Percentiles rank a stretch among this genome's conserved stretches.
phyloP scores from a whole-genome alignment of 352 stramenopile species.

The Globisporangium paddicum region DNA sequence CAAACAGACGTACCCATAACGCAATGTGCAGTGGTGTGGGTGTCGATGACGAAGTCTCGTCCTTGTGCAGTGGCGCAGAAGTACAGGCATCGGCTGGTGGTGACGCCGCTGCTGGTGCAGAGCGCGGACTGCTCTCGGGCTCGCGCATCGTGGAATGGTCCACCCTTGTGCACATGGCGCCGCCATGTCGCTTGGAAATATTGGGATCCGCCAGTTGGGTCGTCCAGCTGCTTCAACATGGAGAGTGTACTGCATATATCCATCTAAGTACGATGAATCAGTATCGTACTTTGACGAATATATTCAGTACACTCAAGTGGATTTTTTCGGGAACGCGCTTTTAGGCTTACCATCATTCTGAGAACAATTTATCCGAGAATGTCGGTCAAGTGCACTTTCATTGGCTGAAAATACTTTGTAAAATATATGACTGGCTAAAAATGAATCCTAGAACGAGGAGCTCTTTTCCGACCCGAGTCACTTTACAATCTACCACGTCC shows the following conservation, averaged over 20 bases:
- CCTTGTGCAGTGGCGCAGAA: background rate
- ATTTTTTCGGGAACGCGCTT: constrained; percentile 22
- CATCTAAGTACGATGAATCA: no score
- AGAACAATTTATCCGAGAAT: constrained; percentile 12
- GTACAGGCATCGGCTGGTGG: background rate
- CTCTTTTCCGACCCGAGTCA: no score
- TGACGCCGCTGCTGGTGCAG: background rate
- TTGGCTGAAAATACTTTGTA: background rate
- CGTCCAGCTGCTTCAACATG: background rate
- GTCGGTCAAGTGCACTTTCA: constrained; percentile 13
- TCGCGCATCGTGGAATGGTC: constrained; percentile 6
- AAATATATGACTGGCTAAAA: constrained; percentile 5
- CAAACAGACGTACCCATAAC: constrained; percentile 42
- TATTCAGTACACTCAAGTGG: constrained; percentile 13
- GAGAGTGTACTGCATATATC: no score
- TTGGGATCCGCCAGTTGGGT: constrained; percentile 9
- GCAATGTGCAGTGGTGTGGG: constrained; percentile 51
- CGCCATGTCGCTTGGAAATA: background rate
- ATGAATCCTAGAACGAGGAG: background rate
- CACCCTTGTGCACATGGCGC: no score
- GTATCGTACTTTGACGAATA: no score
- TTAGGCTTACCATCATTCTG: constrained; percentile 23
- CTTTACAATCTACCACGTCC: constrained; percentile 10
- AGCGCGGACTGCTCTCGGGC: background rate
- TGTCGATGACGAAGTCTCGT: background rate